Base-by-base conservation (phyloP, 805 yeast genomes). In the Candida silvatica region DNA sequence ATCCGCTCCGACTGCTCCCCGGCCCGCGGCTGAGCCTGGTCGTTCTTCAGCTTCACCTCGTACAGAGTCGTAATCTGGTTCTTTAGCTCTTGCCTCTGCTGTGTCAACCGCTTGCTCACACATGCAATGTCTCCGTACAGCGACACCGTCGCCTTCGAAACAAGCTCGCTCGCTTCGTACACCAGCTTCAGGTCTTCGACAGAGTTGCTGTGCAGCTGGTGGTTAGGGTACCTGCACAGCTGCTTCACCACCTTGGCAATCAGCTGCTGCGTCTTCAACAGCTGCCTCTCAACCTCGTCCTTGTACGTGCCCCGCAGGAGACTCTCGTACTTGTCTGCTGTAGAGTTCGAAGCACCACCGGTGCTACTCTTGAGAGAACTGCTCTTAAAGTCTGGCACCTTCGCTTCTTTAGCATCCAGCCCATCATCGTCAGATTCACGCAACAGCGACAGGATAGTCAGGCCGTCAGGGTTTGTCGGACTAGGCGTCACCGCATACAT, bases 1-100 rank as follows among this genome's bases (percentile, higher is more conserved):
- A 72, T 66, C 37, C 68, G 64, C 5, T 43, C 45, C 11, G 42
- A 15, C 4, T 50, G 41, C 1, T 38, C 35, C 12, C 45, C 42
- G 3, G 49, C 25, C 29, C 50, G 40, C 19, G 39, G 42, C n/a
- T 29, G 35, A 3, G 26, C 35, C 12, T 43, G 32, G 14, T 43
- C 40, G 3, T 44, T 41, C 14, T 42, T 37, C 17, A 52, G 16
- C 8, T 34, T 38, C 8, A 46, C 17, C 11, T 29, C 27, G 17
- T 48, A 39, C 19, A 45, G 26, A 0, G 48, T 44, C 16, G 40
- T 40, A 7, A 54, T 44, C 34, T 56, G 61, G 17, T 48, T 40
- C 37, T 43, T 40, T 24, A 48, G 42, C 31, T 56, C 59, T 4
- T 31, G 22, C 16, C 45, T 42, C 44, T 46, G 38, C 9, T 30